phyloP scores from a whole-genome alignment of 2,329 filamentous ascomycete species.

The Cadophora sp. region DNA sequence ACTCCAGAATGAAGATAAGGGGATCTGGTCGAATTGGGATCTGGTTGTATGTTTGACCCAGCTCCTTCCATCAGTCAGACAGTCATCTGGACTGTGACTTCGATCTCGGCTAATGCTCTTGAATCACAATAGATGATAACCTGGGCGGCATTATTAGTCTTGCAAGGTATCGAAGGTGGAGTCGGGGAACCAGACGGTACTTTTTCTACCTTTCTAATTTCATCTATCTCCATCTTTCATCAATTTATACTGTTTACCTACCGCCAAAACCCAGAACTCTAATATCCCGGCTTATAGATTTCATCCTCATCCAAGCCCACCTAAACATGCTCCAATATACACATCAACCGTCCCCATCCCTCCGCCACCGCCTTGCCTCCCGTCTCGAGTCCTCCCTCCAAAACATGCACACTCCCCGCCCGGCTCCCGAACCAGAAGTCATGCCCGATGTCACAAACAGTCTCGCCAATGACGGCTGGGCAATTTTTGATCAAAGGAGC shows the following conservation, averaged over 20 bases:
- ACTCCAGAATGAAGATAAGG: constrained; percentile 49
- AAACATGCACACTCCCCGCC: constrained; percentile 34
- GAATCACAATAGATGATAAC: constrained; percentile 47
- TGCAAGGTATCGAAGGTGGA: constrained; percentile 50
- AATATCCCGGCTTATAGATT: constrained; percentile 24
- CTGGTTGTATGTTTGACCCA: constrained; percentile 41
- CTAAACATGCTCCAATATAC: constrained; percentile 36
- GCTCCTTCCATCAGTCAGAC: not conserved
- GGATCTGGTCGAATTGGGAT: constrained; percentile 54
- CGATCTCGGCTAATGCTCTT: not conserved
- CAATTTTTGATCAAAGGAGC: constrained; percentile 36
- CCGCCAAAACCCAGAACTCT: not conserved
- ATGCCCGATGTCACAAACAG: constrained; percentile 18
- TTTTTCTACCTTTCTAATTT: not conserved
- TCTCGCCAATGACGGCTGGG: constrained; percentile 25
- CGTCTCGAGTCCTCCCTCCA: constrained; percentile 36
- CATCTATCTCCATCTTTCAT: not conserved
- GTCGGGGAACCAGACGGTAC: constrained; percentile 49
- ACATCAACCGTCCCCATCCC: constrained; percentile 32
- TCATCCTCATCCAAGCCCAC: constrained; percentile 35
- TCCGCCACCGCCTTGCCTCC: constrained; percentile 34
- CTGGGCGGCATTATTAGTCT: constrained; percentile 52
- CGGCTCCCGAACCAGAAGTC: constrained; percentile 26
- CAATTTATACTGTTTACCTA: no score
- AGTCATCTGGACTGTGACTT: not conserved